phyloP scores from a whole-genome alignment of 257 asterid species.

The Rehmannia glutinosa region DNA sequence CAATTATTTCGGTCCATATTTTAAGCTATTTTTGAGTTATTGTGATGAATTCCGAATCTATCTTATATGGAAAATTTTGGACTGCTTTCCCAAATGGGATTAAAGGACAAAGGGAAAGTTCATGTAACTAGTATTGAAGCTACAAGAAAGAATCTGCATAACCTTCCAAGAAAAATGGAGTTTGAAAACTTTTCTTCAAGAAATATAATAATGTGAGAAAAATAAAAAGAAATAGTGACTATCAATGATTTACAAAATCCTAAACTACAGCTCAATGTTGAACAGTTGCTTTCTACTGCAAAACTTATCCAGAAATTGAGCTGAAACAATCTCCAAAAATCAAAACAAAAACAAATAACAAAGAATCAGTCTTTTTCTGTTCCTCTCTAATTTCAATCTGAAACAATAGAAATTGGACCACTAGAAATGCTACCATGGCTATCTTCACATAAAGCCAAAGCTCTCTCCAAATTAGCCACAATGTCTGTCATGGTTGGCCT shows the following conservation, averaged over 20 bases:
- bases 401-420: conserved; percentile 55
- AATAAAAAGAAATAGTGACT: not conserved
- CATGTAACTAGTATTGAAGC: too few relatives aligned
- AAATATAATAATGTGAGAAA: conserved; percentile 8
- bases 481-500: conserved; percentile 80
- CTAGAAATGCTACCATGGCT: conserved; percentile 83
- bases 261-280: conserved; percentile 20
- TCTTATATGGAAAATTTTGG: too few relatives aligned
- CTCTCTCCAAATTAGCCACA: conserved; percentile 81
- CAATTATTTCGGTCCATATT: too few relatives aligned
- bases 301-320: conserved; percentile 8
- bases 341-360: not conserved
- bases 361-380: conserved; percentile 6
- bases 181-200: not conserved
- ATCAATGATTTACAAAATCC: conserved; percentile 31
- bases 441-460: conserved; percentile 63
- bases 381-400: conserved; percentile 38
- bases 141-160: too few relatives aligned
- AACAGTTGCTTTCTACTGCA: conserved; percentile 13
- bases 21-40: too few relatives aligned
- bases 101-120: too few relatives aligned
- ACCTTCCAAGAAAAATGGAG: not conserved
- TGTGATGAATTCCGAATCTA: too few relatives aligned
- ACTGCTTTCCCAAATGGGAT: too few relatives aligned
- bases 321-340: not conserved